A percentile compares a stretch with the other conserved stretches of the same genome.
Conservation (phyloP, 768 basidiomycete genomes). For the Naganishia vaughanmartiniae region DNA sequence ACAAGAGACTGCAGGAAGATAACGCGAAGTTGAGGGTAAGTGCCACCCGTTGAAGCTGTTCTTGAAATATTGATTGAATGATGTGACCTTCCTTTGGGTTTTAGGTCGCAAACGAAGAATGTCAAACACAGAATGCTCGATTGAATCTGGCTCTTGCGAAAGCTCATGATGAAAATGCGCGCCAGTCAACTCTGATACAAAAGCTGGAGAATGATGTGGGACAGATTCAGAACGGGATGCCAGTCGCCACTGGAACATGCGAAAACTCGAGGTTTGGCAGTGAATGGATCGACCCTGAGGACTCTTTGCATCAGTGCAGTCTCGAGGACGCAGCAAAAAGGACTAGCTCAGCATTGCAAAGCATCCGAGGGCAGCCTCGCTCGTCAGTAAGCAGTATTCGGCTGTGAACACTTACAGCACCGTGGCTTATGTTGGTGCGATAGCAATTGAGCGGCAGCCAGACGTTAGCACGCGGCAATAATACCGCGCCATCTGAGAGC, state of each 20-base stretch:
- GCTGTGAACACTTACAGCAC: neutral
- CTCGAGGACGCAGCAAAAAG: neutral
- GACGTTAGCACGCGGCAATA: neutral
- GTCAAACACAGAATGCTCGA: slow-evolving; percentile 3
- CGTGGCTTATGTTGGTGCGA: neutral
- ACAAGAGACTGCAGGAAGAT: slow-evolving; percentile 86
- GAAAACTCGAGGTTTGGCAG: neutral
- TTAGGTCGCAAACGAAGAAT: slow-evolving; percentile 17
- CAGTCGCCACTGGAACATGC: slow-evolving; percentile 12
- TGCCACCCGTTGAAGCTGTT: neutral
- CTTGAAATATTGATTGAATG: slow-evolving; percentile 38
- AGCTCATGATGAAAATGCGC: slow-evolving; percentile 67
- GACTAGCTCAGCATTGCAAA: neutral
- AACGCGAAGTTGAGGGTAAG: slow-evolving; percentile 82
- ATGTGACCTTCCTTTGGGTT: neutral
- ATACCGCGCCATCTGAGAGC: slow-evolving; percentile 54
- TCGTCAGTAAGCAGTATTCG: neutral
- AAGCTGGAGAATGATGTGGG: slow-evolving; percentile 87
- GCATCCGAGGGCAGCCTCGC: neutral
- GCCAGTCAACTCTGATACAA: slow-evolving; percentile 77
- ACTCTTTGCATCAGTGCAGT: neutral
- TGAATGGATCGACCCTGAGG: neutral
- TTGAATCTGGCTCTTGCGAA: slow-evolving; percentile 14
- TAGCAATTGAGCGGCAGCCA: neutral
- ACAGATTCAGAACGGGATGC: slow-evolving; percentile 10